These are phyloP conservation scores for Neurospora sp. DNA, from an alignment of 495 filamentous ascomycete species.

Conservation along the genomic window DNA sequence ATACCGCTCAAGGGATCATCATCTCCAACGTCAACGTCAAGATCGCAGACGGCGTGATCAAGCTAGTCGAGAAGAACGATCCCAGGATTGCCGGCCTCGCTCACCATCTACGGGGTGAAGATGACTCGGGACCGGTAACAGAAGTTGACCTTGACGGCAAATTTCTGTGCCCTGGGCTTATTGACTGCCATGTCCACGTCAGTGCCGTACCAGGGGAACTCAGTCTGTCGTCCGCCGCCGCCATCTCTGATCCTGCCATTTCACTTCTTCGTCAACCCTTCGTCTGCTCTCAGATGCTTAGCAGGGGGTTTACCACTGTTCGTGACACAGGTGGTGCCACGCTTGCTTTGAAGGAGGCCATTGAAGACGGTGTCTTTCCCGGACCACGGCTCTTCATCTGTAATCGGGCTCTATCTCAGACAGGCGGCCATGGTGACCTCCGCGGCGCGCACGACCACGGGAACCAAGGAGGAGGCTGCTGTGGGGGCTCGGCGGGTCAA, in stretches of 20 bases:
- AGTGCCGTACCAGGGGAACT: slow-evolving; percentile 32
- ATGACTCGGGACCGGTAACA: slow-evolving; percentile 2
- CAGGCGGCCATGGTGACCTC: slow-evolving; percentile 46
- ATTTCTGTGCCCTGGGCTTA: slow-evolving; percentile 44
- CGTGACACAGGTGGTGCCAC: slow-evolving; percentile 44
- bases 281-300: slow-evolving; percentile 37
- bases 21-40: slow-evolving; percentile 16
- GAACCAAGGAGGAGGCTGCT: slow-evolving; percentile 30
- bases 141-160: slow-evolving; percentile 31
- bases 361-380: slow-evolving; percentile 38
- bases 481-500: slow-evolving; percentile 19
- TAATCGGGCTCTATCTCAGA: slow-evolving; percentile 34
- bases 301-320: slow-evolving; percentile 42
- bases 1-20: slow-evolving; percentile 19
- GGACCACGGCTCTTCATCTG: slow-evolving; percentile 34
- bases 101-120: neutral
- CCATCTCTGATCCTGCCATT: slow-evolving; percentile 3
- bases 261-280: slow-evolving; percentile 33
- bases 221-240: slow-evolving; percentile 8
- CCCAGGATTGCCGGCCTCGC: neutral
- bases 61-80: neutral
- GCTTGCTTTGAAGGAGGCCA: slow-evolving; percentile 39
- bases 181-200: slow-evolving; percentile 52
- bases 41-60: slow-evolving; percentile 17
- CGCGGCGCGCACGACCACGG: slow-evolving; percentile 21